A percentile compares a stretch with the other conserved stretches of the same genome.
Evolutionary conservation across 2,329 filamentous ascomycete species (phyloP).

Genomic region (Beauveria bassiana): DNA sequence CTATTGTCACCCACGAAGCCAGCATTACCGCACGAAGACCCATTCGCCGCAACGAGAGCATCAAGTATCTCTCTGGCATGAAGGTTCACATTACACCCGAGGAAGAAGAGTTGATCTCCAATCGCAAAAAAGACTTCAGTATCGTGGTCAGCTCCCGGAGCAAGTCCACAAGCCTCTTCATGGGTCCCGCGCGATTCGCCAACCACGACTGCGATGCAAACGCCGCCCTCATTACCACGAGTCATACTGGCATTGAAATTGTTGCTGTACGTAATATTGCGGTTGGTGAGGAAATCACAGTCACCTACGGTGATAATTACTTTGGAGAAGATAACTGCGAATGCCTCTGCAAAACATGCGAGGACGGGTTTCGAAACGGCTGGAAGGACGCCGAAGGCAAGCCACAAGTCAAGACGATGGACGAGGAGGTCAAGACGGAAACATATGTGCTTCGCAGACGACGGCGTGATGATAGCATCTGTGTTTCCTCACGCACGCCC

Average conservation of each 20-base stretch:
- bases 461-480: conserved; percentile 42
- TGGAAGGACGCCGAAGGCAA: conserved; percentile 56
- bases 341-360: conserved; percentile 85
- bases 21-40: conserved; percentile 72
- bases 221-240: conserved; percentile 75
- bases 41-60: conserved; percentile 73
- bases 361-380: conserved; percentile 66
- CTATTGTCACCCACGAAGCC: conserved; percentile 82
- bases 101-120: conserved; percentile 75
- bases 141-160: conserved; percentile 90
- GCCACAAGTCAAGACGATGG: conserved; percentile 41
- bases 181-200: conserved; percentile 90
- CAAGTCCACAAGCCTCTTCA: conserved; percentile 84
- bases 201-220: conserved; percentile 97
- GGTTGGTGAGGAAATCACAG: conserved; percentile 89
- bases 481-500: conserved; percentile 45
- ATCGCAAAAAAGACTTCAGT: conserved; percentile 87
- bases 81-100: conserved; percentile 88
- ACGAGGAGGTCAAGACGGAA: conserved; percentile 37
- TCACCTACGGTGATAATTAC: conserved; percentile 92
- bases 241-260: conserved; percentile 83
- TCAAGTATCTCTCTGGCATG: conserved; percentile 87
- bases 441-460: conserved; percentile 51
- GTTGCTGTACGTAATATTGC: conserved; percentile 76
- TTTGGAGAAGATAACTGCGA: conserved; percentile 94